Evolutionary conservation across 108 stramenopile genomes (phyloP), one percentile per base, ranked within the genome.

Genomic region (Chaetoceros tenuissimus): DNA sequence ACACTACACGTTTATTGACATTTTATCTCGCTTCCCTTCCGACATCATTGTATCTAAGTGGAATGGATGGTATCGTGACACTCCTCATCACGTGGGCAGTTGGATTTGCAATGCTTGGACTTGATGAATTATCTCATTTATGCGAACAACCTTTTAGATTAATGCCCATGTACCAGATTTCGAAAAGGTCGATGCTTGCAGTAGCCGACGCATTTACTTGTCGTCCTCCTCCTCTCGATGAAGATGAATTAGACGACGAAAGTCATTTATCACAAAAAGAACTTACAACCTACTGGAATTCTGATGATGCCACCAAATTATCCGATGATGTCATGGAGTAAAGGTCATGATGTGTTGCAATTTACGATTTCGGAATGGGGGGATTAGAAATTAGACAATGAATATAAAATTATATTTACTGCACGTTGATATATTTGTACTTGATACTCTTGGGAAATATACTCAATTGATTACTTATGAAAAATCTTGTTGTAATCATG

Each of bases 101-200:
- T 1, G 70, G 67, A 23, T 82, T 64, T 51, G 71, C 77, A 13
- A 76, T 78, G 74, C 48, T 82, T 30, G 77, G 81, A 2, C 43
- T 75, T 46, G 77, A 78, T 68, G 77, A 78, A 48, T 68, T 75
- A 8, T 53, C 56, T 51, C 64, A 74, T 31, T 46, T 75, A 16
- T 64, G 68, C 2, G 81, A 82, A 24, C 70, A 78, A 30, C 81
- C 81, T 0, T 78, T 82, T 47, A 24, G 63, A 18, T 28, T 78
- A 16, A 73, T 66, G 28, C 72, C 80, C 0, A 56, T 77, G 57
- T 72, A 67, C 51, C 76, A 81, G 31, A 43, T 80, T 48, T 56
- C 61, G 1, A 74, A 78, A 48, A 45, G 50, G 1, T 53, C 45
- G 46, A 72, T 75, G 71, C 18, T 60, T 16, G 80, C 60, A 21